Conservation (phyloP, 805 yeast species). For the Spathaspora passalidarum region DNA sequence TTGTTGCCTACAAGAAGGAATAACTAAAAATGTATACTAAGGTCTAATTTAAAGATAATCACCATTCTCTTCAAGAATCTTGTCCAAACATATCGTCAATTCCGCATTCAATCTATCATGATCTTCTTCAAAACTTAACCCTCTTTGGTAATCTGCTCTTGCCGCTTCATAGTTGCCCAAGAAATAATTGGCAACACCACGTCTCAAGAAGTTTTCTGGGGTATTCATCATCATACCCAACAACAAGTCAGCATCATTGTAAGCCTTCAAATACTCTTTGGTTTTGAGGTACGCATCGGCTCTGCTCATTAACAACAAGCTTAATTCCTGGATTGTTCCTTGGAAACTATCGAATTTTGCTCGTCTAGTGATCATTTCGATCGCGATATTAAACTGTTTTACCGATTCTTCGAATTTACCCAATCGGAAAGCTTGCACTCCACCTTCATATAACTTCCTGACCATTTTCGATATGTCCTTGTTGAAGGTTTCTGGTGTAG, state of each 20-base stretch:
- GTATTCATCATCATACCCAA: constrained; percentile 54
- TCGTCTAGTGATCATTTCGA: constrained; percentile 66
- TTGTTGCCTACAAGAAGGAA: not conserved
- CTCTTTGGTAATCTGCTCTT: constrained; percentile 68
- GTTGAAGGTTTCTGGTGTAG: constrained; percentile 56
- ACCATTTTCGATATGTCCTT: constrained; percentile 55
- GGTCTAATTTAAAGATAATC: constrained; percentile 33
- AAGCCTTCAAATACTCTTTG: constrained; percentile 55
- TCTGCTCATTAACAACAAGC: constrained; percentile 64
- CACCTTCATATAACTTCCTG: constrained; percentile 63
- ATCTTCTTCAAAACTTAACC: constrained; percentile 58
- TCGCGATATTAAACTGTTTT: constrained; percentile 61
- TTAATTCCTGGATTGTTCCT: constrained; percentile 64
- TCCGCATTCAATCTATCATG: constrained; percentile 50
- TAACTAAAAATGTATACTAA: not conserved
- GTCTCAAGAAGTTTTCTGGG: constrained; percentile 71
- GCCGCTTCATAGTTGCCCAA: constrained; percentile 63
- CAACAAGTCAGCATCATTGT: constrained; percentile 66
- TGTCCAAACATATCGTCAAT: constrained; percentile 42
- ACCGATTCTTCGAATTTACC: constrained; percentile 57
- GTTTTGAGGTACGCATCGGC: constrained; percentile 64
- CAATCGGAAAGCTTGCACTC: constrained; percentile 54
- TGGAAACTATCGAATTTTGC: constrained; percentile 74
- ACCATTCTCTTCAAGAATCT: constrained; percentile 58
- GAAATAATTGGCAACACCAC: constrained; percentile 61